A percentile compares a stretch with the other conserved stretches of the same genome.
phyloP scores from a whole-genome alignment of 768 basidiomycete genomes.

The Kwoniella dejecticola region DNA sequence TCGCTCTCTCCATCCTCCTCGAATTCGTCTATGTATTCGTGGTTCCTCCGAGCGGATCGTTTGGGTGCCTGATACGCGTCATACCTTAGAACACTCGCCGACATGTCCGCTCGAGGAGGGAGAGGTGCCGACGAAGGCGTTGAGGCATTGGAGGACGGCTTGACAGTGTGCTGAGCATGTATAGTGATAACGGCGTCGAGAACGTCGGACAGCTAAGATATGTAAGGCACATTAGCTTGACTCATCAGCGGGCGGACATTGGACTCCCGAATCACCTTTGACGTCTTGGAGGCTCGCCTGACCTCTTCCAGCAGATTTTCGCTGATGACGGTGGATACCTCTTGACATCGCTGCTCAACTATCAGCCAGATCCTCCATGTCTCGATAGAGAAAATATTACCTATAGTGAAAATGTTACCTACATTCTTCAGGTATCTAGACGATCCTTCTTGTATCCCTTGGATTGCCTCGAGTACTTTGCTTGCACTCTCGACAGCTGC shows the following conservation, averaged over 20 bases:
- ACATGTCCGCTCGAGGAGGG: conserved; percentile 2
- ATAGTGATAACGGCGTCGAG: conserved; percentile 11
- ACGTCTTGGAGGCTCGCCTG: neutral
- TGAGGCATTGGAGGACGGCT: neutral
- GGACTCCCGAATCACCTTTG: neutral
- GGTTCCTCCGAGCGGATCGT: neutral
- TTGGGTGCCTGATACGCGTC: conserved; percentile 27
- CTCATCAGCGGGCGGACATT: neutral
- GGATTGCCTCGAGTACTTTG: neutral
- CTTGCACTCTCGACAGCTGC: neutral
- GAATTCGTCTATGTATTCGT: conserved; percentile 3
- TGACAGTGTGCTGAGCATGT: neutral
- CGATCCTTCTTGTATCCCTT: neutral
- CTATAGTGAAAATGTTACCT: neutral
- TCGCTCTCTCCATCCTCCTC: conserved; percentile 7
- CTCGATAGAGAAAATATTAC: no score
- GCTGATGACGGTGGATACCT: conserved; percentile 7
- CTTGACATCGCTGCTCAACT: conserved; percentile 13
- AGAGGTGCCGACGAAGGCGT: neutral
- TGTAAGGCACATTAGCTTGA: neutral
- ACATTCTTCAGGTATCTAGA: conserved; percentile 15
- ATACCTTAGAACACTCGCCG: conserved; percentile 19
- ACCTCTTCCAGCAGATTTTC: conserved; percentile 10
- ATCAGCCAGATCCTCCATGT: no score
- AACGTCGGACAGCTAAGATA: conserved; percentile 13